Percentiles rank a stretch among this genome's conserved stretches.
phyloP scores from a whole-genome alignment of 345 rosid genomes.

The Anacardium occidentale region DNA sequence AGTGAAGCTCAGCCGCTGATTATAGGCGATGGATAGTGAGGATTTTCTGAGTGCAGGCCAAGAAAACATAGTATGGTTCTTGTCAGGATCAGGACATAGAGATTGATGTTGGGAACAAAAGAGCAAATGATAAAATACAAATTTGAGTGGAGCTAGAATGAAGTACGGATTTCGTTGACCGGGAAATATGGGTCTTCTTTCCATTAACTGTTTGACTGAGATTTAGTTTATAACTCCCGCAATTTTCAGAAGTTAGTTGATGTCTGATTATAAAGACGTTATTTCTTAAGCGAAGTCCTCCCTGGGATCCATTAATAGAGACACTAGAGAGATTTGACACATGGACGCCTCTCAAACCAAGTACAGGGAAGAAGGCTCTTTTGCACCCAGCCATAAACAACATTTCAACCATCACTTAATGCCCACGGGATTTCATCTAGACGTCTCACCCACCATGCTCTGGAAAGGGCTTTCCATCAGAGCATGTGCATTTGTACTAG shows the following conservation, averaged over 20 bases:
- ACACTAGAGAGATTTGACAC: too few relatives aligned
- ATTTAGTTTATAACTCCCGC: constrained; percentile 12
- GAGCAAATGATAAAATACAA: neutral
- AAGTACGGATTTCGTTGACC: constrained; percentile 25
- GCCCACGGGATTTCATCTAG: too few relatives aligned
- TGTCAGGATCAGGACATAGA: neutral
- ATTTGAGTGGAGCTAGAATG: neutral
- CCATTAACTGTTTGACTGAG: constrained; percentile 5
- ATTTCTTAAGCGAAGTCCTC: too few relatives aligned
- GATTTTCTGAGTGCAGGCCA: constrained; percentile 27
- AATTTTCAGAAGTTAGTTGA: constrained; percentile 12
- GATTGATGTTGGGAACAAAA: neutral
- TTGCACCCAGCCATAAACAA: too few relatives aligned
- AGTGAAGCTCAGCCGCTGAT: neutral
- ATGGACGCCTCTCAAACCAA: too few relatives aligned
- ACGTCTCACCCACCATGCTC: too few relatives aligned
- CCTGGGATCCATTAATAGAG: too few relatives aligned
- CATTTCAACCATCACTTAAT: too few relatives aligned
- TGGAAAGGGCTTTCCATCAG: too few relatives aligned
- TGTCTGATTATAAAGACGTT: neutral
- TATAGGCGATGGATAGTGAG: constrained; percentile 13
- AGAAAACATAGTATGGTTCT: constrained; percentile 32
- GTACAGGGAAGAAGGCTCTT: too few relatives aligned
- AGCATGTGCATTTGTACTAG: too few relatives aligned
- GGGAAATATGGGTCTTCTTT: constrained; percentile 15